Evolutionary conservation across 2,329 filamentous ascomycete species (phyloP).

Genomic region (Neofusicoccum ribis): DNA sequence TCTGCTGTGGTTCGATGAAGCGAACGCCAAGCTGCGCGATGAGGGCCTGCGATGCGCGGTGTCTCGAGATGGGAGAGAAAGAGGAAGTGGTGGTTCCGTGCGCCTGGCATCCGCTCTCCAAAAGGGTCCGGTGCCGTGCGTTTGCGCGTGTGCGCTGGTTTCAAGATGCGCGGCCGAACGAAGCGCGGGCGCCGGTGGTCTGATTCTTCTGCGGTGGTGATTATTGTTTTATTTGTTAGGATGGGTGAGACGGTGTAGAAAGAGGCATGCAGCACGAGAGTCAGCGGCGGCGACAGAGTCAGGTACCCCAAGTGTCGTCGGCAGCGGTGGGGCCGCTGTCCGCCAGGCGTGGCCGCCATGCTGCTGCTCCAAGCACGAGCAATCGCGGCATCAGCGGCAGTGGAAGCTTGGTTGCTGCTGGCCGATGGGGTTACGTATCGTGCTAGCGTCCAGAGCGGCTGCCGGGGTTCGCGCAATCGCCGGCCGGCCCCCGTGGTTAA

Average conservation of each 20-base stretch:
- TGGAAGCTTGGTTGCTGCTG: background rate
- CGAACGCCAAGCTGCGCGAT: background rate
- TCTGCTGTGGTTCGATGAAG: background rate
- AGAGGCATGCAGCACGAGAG: too few species aligned
- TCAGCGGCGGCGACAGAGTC: too few species aligned
- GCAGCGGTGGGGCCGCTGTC: background rate
- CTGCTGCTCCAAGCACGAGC: background rate
- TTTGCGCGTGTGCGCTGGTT: background rate
- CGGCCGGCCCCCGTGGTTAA: background rate
- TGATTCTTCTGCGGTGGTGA: background rate
- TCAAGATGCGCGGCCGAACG: background rate
- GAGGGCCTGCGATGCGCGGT: background rate
- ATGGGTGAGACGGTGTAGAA: too few species aligned
- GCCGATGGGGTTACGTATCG: background rate
- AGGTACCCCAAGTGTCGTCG: too few species aligned
- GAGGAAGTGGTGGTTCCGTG: background rate
- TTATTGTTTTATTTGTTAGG: too few species aligned
- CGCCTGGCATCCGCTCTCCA: too few species aligned
- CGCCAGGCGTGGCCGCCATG: background rate
- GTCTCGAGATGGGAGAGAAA: background rate
- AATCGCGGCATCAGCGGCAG: background rate
- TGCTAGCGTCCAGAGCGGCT: background rate
- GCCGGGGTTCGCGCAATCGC: constrained; percentile 4
- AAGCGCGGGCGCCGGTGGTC: background rate
- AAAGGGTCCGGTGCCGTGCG: too few species aligned